A percentile compares a stretch with the other conserved stretches of the same genome.
phyloP scores from a whole-genome alignment of 2,329 filamentous ascomycete genomes.

The Cladosporium sp. region DNA sequence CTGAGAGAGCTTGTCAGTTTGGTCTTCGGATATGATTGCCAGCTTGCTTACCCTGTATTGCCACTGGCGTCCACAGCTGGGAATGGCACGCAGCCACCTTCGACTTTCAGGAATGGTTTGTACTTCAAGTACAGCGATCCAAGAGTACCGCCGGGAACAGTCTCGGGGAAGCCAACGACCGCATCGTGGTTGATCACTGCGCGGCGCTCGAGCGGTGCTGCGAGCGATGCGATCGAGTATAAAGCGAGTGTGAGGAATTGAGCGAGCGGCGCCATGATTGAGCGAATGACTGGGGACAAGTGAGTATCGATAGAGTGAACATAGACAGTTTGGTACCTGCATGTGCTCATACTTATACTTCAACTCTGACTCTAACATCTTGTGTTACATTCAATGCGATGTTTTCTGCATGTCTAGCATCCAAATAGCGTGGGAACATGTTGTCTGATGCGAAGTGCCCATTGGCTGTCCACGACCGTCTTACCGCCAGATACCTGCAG shows the following conservation, averaged over 20 bases:
- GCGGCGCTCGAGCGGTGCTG: constrained; percentile 36
- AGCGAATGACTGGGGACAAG: not conserved
- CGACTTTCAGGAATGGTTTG: constrained; percentile 57
- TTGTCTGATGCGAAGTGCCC: not conserved
- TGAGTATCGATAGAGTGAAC: not conserved
- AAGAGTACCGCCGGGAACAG: constrained; percentile 49
- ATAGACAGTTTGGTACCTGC: not conserved
- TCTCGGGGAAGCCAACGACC: constrained; percentile 56
- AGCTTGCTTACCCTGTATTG: constrained; percentile 53
- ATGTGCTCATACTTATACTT: not conserved
- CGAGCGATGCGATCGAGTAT: constrained; percentile 10
- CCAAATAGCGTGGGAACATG: not conserved
- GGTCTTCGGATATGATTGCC: not conserved
- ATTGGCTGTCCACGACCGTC: not conserved
- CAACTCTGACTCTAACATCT: not conserved
- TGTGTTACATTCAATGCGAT: not conserved
- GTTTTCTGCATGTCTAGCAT: not conserved
- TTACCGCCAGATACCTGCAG: not conserved
- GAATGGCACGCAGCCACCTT: constrained; percentile 63
- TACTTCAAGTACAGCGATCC: constrained; percentile 57
- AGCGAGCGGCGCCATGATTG: constrained; percentile 17
- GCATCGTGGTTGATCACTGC: constrained; percentile 47
- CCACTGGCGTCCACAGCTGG: constrained; percentile 60
- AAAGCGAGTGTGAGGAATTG: constrained; percentile 19
- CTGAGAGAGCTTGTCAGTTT: constrained; percentile 31